Base-by-base conservation (phyloP, 148 eudicot species). In the Suaeda aralocaspica region DNA sequence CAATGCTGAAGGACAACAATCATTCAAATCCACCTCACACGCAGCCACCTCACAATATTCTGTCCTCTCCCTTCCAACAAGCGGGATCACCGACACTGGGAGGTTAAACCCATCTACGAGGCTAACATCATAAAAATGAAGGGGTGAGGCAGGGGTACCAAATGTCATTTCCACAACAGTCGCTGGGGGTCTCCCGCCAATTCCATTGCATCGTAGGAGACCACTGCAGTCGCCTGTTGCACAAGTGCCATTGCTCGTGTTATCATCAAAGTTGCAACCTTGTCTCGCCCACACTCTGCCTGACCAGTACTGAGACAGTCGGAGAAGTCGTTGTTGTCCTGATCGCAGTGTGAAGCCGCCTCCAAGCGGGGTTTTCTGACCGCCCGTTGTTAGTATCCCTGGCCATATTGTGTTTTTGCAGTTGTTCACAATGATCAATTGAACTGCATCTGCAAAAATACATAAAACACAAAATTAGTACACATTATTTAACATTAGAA, bases 61-160 rank as follows among this genome's bases (percentile, higher is more conserved):
- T 0, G 51, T 44, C 26, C 26, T 62, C 1, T 45, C 34, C 29
- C 22, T 26, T 14, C 69, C 82, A 1, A 79, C 89, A 0, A 78
- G 76, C 0, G 92, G 91, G 19, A 73, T 44, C 76, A 90, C 78
- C 0, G 92, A 80, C 14, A 86, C 83, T 0, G 91, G 90, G 26
- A 88, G 72, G 71, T 90, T 90, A 63, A 88, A 88, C 44, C 96
- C 96, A 16, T 84, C 96, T n/a, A 90, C 83, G 22, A 86, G 64
- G 61, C 89, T 86, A 14, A 90, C 89, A 28, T 86, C 91, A 16
- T 88, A 90, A 77, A 78, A 88, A 61, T 90, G 91, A 51, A 74
- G 33, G 13, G 85, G 26, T 0, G 82, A 71, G 0, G 69, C 6
- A 8, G 77, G 58, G 6, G 88, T 84, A 9, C 92, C 92, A 0